Evolutionary conservation across 1,284 basidiomycete species (phyloP).

Genomic region (Rhodotorula sp.): DNA sequence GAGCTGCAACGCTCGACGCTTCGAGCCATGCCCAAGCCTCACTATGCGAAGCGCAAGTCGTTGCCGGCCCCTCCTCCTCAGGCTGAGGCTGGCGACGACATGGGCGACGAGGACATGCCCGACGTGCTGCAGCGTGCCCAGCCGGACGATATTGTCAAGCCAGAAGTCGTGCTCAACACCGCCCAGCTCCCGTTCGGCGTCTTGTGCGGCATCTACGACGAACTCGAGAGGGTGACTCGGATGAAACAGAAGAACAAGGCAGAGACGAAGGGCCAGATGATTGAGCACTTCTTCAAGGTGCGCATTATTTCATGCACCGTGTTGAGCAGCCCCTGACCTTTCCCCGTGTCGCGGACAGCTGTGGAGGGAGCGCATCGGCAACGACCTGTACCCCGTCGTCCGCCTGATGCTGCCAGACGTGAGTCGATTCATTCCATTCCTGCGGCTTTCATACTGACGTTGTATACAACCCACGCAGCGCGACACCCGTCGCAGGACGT

Average conservation of each 20-base stretch:
- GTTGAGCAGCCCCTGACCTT: background rate
- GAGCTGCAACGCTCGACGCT: background rate
- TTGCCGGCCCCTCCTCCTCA: background rate
- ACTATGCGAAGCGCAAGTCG: background rate
- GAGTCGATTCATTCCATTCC: constrained; percentile 26
- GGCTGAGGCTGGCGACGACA: background rate
- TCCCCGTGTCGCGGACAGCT: constrained; percentile 25
- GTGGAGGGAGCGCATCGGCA: constrained; percentile 53
- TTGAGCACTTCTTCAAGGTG: constrained; percentile 47
- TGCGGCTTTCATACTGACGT: background rate
- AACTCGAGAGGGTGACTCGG: constrained; percentile 20
- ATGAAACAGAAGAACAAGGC: constrained; percentile 42
- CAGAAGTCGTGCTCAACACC: constrained; percentile 15
- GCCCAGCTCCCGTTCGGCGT: constrained; percentile 14
- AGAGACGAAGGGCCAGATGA: constrained; percentile 46
- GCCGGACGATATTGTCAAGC: constrained; percentile 27
- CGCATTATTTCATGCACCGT: background rate
- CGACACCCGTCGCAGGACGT: constrained; percentile 83
- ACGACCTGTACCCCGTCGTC: constrained; percentile 55
- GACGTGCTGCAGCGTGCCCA: background rate
- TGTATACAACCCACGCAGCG: constrained; percentile 58
- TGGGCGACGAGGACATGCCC: background rate
- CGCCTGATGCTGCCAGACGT: constrained; percentile 55
- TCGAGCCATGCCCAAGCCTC: background rate
- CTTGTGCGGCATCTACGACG: constrained; percentile 23